phyloP scores from a whole-genome alignment of 768 basidiomycete species.

The Russula sp. region DNA sequence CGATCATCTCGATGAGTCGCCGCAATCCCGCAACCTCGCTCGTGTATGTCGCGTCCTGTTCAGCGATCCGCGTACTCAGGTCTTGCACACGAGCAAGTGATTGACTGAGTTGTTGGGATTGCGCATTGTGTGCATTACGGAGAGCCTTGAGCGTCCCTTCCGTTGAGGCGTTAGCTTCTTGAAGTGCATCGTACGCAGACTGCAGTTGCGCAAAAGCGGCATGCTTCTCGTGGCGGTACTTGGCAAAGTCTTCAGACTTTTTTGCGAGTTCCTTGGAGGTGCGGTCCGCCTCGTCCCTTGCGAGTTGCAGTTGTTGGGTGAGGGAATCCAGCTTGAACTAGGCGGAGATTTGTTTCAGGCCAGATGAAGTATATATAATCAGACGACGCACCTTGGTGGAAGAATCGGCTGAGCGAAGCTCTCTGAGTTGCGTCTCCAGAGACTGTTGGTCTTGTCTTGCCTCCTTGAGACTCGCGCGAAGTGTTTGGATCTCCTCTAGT shows the following conservation, averaged over 20 bases:
- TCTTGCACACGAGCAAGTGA: conserved; percentile 70
- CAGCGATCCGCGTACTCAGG: conserved; percentile 71
- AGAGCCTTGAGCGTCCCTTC: conserved; percentile 67
- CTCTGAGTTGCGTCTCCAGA: conserved; percentile 62
- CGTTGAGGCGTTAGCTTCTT: conserved; percentile 58
- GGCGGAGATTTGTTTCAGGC: conserved; percentile 8
- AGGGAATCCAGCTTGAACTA: conserved; percentile 87
- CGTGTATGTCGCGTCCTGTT: conserved; percentile 78
- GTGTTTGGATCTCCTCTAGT: conserved; percentile 63
- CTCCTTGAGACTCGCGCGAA: conserved; percentile 65
- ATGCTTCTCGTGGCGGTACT: conserved; percentile 76
- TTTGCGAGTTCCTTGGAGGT: conserved; percentile 57
- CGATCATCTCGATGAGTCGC: conserved; percentile 77
- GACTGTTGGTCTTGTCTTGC: conserved; percentile 66
- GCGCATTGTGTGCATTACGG: conserved; percentile 63
- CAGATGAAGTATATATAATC: neutral
- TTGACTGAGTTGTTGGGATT: conserved; percentile 71
- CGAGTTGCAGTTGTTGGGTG: conserved; percentile 72
- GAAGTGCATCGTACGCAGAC: conserved; percentile 65
- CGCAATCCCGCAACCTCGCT: conserved; percentile 69
- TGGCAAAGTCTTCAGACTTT: conserved; percentile 79
- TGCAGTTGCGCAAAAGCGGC: conserved; percentile 73
- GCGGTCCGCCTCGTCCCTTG: conserved; percentile 72
- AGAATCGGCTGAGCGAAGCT: conserved; percentile 68
- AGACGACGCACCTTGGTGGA: conserved; percentile 56